phyloP scores from a whole-genome alignment of 2,329 filamentous ascomycete species.

The Epicoccum sorghinum region DNA sequence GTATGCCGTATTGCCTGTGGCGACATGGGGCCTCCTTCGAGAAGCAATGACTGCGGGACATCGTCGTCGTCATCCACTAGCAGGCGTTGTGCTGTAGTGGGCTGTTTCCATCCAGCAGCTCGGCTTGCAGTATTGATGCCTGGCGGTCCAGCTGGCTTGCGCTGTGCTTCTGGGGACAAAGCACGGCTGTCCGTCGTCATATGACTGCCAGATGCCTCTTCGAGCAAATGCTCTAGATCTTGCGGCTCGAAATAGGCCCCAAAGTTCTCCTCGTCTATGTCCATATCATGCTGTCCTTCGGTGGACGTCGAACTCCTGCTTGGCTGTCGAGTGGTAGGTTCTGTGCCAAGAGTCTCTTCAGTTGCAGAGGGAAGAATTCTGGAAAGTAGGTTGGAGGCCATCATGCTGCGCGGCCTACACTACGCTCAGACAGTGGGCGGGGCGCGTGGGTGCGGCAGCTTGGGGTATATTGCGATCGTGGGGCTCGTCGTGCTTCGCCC shows the following conservation, averaged over 20 bases:
- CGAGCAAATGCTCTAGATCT: conserved; percentile 63
- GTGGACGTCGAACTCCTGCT: conserved; percentile 35
- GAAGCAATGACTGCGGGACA: conserved; percentile 67
- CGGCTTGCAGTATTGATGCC: conserved; percentile 39
- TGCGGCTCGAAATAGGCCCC: conserved; percentile 60
- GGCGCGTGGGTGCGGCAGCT: conserved; percentile 29
- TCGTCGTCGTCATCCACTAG: conserved; percentile 57
- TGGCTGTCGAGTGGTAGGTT: conserved; percentile 24
- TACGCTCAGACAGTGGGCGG: conserved; percentile 35
- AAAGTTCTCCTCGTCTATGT: conserved; percentile 57
- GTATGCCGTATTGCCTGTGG: conserved; percentile 25
- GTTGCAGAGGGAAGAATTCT: conserved; percentile 57
- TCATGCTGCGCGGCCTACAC: conserved; percentile 43
- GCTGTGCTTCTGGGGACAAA: conserved; percentile 43
- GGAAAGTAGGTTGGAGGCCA: conserved; percentile 61
- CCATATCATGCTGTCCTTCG: conserved; percentile 55
- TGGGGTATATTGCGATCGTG: conserved; percentile 20
- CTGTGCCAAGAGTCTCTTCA: conserved; percentile 56
- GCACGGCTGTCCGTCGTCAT: conserved; percentile 52
- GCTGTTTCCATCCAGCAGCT: conserved; percentile 47
- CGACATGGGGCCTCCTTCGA: conserved; percentile 57
- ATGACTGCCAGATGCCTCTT: conserved; percentile 57
- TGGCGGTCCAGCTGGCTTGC: conserved; percentile 29
- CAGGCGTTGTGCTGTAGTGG: conserved; percentile 23
- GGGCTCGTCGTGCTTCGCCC: conserved; percentile 27